A percentile compares a stretch with the other conserved stretches of the same genome.
phyloP scores from a whole-genome alignment of 2,329 filamentous ascomycete species.

The Cordyceps cateniannulata region DNA sequence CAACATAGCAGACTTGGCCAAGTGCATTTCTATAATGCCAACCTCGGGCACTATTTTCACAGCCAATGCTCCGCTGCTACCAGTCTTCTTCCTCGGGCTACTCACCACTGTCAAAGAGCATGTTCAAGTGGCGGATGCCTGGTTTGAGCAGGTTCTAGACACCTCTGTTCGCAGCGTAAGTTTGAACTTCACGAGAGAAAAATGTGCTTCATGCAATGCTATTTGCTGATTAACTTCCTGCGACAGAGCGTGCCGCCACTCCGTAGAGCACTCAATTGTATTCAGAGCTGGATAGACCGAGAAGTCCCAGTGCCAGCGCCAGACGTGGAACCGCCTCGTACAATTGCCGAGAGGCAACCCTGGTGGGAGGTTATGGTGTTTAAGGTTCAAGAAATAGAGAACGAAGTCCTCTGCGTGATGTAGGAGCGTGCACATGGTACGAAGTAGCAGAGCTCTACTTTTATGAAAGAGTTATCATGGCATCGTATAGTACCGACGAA shows the following conservation, averaged over 20 bases:
- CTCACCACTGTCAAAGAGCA: slow-evolving; percentile 25
- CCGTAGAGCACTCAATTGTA: slow-evolving; percentile 24
- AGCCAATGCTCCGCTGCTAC: slow-evolving; percentile 34
- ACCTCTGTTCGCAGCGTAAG: slow-evolving; percentile 35
- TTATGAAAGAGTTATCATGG: neutral
- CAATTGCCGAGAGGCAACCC: slow-evolving; percentile 24
- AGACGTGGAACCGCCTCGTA: slow-evolving; percentile 15
- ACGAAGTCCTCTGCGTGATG: slow-evolving; percentile 33
- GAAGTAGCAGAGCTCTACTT: neutral
- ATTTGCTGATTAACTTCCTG: slow-evolving; percentile 13
- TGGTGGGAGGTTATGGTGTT: slow-evolving; percentile 37
- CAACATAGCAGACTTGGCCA: slow-evolving; percentile 27
- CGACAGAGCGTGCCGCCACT: no score
- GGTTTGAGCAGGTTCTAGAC: slow-evolving; percentile 31
- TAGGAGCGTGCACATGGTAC: slow-evolving; percentile 15
- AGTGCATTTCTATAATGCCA: slow-evolving; percentile 34
- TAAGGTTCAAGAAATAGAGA: slow-evolving; percentile 24
- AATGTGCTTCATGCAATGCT: neutral
- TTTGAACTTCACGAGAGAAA: slow-evolving; percentile 7
- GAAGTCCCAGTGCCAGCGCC: slow-evolving; percentile 19
- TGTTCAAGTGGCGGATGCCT: slow-evolving; percentile 22
- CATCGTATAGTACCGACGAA: neutral
- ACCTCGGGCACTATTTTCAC: slow-evolving; percentile 35
- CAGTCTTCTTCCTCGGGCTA: slow-evolving; percentile 37
- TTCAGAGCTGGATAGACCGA: slow-evolving; percentile 29